Base-by-base conservation (phyloP, 345 rosid genomes). In the Rhizophora mangle region DNA sequence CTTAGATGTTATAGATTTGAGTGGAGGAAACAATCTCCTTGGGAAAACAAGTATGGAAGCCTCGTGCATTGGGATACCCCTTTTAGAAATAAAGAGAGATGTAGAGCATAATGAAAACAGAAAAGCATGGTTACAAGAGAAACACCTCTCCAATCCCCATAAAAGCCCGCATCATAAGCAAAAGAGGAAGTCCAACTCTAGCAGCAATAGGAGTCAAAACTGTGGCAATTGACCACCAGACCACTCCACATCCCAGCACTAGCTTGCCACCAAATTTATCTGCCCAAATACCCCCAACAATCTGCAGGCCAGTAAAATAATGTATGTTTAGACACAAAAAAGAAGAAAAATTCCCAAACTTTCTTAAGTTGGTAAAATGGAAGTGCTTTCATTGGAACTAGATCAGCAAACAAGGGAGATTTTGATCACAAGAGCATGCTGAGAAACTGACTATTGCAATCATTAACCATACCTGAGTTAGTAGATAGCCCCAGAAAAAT, bases 61-160 rank as follows among this genome's bases (percentile, higher is more conserved):
- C 47, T 11, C 16, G 2, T 39, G 47, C 47, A 39, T 39, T 39
- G 18, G 5, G 1, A 43, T 43, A 4, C 49, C 5, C 49, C 4
- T 43, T 36, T 43, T 43, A 43, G 16, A 13, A 56, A 24, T 9
- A 21, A 56, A 21, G 60, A 56, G 29, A 56, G 26, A 56, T 56
- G 46, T 6, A 70, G 62, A 49, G 34, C 47, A 34, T 16, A 55
- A 67, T 15, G 60, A 64, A 60, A 39, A 24, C 47, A 62, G 37
- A 51, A 60, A 53, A n/a, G 68, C 26, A 54, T 52, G 43, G 57
- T 43, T 13, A 4, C 49, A 74, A 56, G 66, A 72, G 64, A 73
- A 89, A 89, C 39, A 94, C 98, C 97, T 94, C 96, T 51, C 98
- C 98, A 55, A 94, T 87, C 62, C 98, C 98, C 97, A 94, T 94